Evolutionary conservation across 2,329 filamentous ascomycete genomes (phyloP).

Genomic region (Uncinocarpus reesii): DNA sequence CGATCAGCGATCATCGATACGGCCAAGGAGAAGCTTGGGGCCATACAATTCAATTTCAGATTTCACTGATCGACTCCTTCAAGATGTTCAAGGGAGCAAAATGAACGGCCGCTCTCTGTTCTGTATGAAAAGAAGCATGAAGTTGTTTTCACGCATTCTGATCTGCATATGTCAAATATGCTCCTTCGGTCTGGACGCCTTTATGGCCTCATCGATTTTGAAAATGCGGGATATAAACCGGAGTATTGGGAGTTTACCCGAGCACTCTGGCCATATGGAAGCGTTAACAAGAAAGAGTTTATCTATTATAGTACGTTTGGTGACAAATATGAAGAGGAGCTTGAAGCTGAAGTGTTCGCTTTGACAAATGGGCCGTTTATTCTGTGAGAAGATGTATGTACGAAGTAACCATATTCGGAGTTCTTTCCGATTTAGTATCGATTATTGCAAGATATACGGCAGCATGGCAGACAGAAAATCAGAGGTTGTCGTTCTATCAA

Average conservation of each 20-base stretch:
- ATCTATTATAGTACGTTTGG: slow-evolving; percentile 8
- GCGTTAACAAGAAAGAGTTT: background rate
- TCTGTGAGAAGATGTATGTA: too few relatives aligned
- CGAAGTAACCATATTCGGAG: too few relatives aligned
- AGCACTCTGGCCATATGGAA: background rate
- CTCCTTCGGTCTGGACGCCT: slow-evolving; percentile 7
- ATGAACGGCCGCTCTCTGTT: slow-evolving; percentile 1
- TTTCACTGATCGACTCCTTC: slow-evolving; percentile 9
- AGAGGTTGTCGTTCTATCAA: too few relatives aligned
- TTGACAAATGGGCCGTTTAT: too few relatives aligned
- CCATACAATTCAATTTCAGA: slow-evolving; percentile 12
- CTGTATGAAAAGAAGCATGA: too few relatives aligned
- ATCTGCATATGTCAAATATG: slow-evolving; percentile 10
- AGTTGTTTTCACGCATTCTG: slow-evolving; percentile 13
- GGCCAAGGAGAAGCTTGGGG: too few relatives aligned
- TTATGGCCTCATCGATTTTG: slow-evolving; percentile 11
- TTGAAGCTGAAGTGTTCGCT: background rate
- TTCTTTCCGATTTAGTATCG: too few relatives aligned
- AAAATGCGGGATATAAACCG: slow-evolving; percentile 14
- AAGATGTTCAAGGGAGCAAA: background rate
- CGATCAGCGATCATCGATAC: too few relatives aligned
- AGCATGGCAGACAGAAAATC: too few relatives aligned
- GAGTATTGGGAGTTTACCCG: slow-evolving; percentile 15
- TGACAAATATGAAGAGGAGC: slow-evolving; percentile 11
- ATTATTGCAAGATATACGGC: too few relatives aligned